Conservation (phyloP, 2,329 filamentous ascomycete genomes). For the Diaporthe amygdali region DNA sequence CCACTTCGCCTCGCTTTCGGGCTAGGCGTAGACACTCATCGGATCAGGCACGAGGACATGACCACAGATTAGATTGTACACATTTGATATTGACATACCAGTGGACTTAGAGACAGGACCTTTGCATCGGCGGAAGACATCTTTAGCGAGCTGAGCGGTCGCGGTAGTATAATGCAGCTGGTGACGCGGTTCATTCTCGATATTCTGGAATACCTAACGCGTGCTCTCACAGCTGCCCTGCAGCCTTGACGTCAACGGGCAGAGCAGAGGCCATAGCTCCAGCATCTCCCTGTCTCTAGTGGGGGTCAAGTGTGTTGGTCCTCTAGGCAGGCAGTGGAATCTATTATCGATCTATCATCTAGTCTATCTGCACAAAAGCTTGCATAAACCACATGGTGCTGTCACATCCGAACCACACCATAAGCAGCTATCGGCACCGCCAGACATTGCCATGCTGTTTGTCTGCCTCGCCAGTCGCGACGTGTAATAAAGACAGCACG, state of each 20-base stretch:
- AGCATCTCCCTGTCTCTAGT: neutral
- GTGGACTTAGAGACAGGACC: conserved; percentile 47
- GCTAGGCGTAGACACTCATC: conserved; percentile 37
- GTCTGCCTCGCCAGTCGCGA: neutral
- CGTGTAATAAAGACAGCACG: neutral
- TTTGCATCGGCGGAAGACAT: conserved; percentile 52
- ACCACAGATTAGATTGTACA: conserved; percentile 7
- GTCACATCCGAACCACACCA: neutral
- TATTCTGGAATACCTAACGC: neutral
- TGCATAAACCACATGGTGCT: neutral
- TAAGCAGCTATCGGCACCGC: neutral
- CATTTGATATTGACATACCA: conserved; percentile 40
- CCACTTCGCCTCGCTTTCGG: conserved; percentile 61
- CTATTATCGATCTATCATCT: too few species aligned
- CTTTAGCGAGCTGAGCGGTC: neutral
- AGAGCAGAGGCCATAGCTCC: neutral
- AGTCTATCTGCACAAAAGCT: neutral
- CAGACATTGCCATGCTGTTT: neutral
- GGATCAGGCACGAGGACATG: neutral
- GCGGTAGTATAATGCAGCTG: neutral
- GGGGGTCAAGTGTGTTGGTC: neutral
- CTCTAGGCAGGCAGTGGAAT: neutral
- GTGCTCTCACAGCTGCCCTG: neutral
- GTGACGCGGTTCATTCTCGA: neutral
- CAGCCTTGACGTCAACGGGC: conserved; percentile 6